phyloP scores from a whole-genome alignment of 495 filamentous ascomycete species.

The Hypoxylon subgilvum region DNA sequence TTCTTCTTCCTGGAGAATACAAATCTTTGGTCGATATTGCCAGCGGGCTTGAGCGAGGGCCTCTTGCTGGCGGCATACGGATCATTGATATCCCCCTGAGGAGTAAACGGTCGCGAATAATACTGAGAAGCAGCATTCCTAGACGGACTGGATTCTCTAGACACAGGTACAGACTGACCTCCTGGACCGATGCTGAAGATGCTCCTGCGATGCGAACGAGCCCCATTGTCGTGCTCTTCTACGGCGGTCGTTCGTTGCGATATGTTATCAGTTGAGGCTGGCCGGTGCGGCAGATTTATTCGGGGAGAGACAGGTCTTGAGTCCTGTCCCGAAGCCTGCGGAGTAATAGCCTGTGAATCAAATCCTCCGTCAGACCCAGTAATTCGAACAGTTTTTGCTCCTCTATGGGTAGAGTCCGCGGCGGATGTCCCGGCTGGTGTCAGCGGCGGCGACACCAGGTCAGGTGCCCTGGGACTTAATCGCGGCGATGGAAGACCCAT shows the following conservation, averaged over 20 bases:
- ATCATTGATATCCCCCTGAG: constrained; percentile 81
- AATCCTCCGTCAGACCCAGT: constrained; percentile 36
- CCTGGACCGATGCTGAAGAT: constrained; percentile 76
- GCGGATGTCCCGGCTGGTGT: constrained; percentile 76
- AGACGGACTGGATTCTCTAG: constrained; percentile 67
- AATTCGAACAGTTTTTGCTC: constrained; percentile 42
- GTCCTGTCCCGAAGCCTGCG: constrained; percentile 59
- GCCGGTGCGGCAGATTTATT: constrained; percentile 45
- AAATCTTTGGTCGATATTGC: constrained; percentile 80
- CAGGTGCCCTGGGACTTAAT: constrained; percentile 55
- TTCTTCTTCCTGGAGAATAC: constrained; percentile 70
- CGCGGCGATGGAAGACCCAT: constrained; percentile 51
- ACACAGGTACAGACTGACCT: constrained; percentile 69
- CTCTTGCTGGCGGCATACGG: constrained; percentile 86
- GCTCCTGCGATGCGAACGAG: constrained; percentile 63
- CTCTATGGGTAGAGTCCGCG: constrained; percentile 41
- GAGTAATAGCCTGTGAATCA: constrained; percentile 64
- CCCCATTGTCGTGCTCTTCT: constrained; percentile 38
- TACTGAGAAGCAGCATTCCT: constrained; percentile 64
- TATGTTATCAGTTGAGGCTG: constrained; percentile 48
- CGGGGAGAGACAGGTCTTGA: constrained; percentile 42
- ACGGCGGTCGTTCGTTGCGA: constrained; percentile 37
- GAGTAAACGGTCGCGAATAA: constrained; percentile 74
- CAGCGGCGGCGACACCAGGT: constrained; percentile 86
- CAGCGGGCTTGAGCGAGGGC: constrained; percentile 71